Conservation (phyloP, 192 early-diverging fungal species). For the Coemansia sp. region DNA sequence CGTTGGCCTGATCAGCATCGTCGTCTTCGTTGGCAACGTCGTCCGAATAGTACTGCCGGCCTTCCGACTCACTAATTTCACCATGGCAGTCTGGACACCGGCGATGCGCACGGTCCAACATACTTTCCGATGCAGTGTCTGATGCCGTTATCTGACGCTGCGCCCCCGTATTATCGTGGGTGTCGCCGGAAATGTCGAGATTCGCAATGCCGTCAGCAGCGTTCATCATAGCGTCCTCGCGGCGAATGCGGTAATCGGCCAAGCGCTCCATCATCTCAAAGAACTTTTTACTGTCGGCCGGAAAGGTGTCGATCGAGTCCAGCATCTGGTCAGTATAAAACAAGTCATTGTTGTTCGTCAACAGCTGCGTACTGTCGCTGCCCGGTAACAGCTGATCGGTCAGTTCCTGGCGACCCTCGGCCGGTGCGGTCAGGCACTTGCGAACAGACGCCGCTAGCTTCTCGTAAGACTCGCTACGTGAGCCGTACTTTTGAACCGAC, state of each 20-base stretch:
- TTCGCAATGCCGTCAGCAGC: slow-evolving; percentile 22
- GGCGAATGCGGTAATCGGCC: slow-evolving; percentile 84
- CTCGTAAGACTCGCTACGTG: slow-evolving; percentile 5
- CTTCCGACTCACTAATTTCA: slow-evolving; percentile 42
- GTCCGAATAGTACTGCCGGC: slow-evolving; percentile 20
- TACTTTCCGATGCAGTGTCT: slow-evolving; percentile 5
- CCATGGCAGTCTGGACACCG: slow-evolving; percentile 49
- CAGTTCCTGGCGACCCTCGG: slow-evolving; percentile 11
- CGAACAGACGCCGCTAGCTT: slow-evolving; percentile 1
- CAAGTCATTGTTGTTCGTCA: slow-evolving; percentile 38
- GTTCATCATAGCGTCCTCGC: slow-evolving; percentile 60
- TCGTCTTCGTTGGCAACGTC: slow-evolving; percentile 5
- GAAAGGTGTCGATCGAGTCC: slow-evolving; percentile 41
- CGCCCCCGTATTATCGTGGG: slow-evolving; percentile 37
- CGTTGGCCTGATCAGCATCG: slow-evolving; percentile 5
- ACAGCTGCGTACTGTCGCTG: slow-evolving; percentile 7
- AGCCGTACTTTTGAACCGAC: slow-evolving; percentile 11
- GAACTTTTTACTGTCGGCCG: slow-evolving; percentile 91
- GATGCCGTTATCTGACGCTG: background rate
- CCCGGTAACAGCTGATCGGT: slow-evolving; percentile 3
- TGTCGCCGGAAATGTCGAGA: slow-evolving; percentile 41
- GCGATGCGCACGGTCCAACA: slow-evolving; percentile 15
- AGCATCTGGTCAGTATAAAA: slow-evolving; percentile 52
- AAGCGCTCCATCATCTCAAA: slow-evolving; percentile 95
- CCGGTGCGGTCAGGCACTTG: slow-evolving; percentile 12